Evolutionary conservation across 768 basidiomycete genomes (phyloP), one percentile per base, ranked within the genome.

Genomic region (Amanita subjunquillea): DNA sequence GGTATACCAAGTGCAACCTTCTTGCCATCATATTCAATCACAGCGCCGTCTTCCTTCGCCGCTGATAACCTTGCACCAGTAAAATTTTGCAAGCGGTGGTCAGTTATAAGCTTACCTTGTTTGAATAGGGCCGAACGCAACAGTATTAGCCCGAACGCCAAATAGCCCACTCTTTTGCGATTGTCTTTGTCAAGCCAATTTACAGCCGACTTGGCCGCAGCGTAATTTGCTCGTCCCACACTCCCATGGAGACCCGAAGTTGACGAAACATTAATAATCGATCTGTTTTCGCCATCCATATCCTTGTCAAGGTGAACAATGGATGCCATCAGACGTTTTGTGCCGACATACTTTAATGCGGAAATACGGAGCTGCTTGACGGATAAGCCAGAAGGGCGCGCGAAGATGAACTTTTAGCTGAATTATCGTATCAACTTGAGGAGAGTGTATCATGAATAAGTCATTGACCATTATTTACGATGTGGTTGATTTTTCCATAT

Each of bases 141-240:
- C 68, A 2, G 84, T 83, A 69, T 92, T 91, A 25, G 85, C 85
- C 47, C 89, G 85, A 20, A 91, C 87, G 58, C 83, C 83, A 66
- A 84, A 90, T 3, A 72, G 67, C 90, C 89, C 89, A 92, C 63
- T 92, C 90, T 64, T 91, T 92, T 45, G 83, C 82, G 57, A 88
- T 81, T 38, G 89, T 91, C 72, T 91, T 91, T 37, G 88, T 87
- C 49, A 91, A 69, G 12, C 89, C 90, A 53, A 84, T 60, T 17
- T 38, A 91, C 80, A 6, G 84, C 89, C 10, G 87, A 70, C 61
- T 90, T 91, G 55, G 85, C 88, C 1, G 87, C 77, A 22, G 88
- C 80, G 59, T 88, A 90, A 69, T 91, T 91, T 13, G 74, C 82
- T 65, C 91, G 90, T 3, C 90, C 91, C 48, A 91, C 84, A 64